Evolutionary conservation across 768 basidiomycete species (phyloP).

Genomic region (Rubroboletus satanas): DNA sequence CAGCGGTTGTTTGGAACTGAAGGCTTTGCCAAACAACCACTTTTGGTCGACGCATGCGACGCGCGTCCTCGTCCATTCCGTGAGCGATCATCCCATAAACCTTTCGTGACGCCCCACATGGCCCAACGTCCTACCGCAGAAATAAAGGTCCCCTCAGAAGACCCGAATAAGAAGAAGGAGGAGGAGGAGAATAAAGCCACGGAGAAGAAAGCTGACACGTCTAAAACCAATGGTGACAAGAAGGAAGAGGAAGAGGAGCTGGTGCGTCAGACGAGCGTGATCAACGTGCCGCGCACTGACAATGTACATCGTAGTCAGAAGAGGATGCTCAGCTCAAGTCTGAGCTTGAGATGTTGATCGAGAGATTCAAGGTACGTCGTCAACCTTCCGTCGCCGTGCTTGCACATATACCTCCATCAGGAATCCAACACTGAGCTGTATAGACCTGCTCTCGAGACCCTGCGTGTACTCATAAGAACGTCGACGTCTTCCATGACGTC

Average conservation of each 20-base stretch:
- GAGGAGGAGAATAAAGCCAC: slow-evolving; percentile 38
- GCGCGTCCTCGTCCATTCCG: slow-evolving; percentile 26
- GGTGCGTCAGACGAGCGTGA: slow-evolving; percentile 46
- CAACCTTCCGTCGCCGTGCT: not conserved
- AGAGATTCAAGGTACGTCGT: slow-evolving; percentile 75
- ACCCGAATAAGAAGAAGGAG: slow-evolving; percentile 67
- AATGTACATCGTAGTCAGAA: slow-evolving; percentile 60
- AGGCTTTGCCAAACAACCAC: slow-evolving; percentile 30
- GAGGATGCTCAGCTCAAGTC: slow-evolving; percentile 91
- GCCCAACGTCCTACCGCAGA: slow-evolving; percentile 54
- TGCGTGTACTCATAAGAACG: slow-evolving; percentile 90
- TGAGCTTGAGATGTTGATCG: slow-evolving; percentile 95
- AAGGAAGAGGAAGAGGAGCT: slow-evolving; percentile 66
- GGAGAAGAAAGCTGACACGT: slow-evolving; percentile 53
- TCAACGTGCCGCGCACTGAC: slow-evolving; percentile 9
- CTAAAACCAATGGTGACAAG: slow-evolving; percentile 52
- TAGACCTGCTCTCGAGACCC: slow-evolving; percentile 86
- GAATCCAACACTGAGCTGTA: slow-evolving; percentile 86
- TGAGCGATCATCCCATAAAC: not conserved
- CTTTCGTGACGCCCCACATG: slow-evolving; percentile 38
- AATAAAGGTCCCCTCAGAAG: slow-evolving; percentile 65
- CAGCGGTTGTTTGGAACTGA: slow-evolving; percentile 31
- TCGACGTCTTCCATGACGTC: slow-evolving; percentile 99
- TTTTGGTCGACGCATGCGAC: slow-evolving; percentile 25
- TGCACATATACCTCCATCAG: slow-evolving; percentile 40